Evolutionary conservation across 1,284 basidiomycete genomes (phyloP), one percentile per base, ranked within the genome.

Genomic region (Phellopilus nigrolimitatus): DNA sequence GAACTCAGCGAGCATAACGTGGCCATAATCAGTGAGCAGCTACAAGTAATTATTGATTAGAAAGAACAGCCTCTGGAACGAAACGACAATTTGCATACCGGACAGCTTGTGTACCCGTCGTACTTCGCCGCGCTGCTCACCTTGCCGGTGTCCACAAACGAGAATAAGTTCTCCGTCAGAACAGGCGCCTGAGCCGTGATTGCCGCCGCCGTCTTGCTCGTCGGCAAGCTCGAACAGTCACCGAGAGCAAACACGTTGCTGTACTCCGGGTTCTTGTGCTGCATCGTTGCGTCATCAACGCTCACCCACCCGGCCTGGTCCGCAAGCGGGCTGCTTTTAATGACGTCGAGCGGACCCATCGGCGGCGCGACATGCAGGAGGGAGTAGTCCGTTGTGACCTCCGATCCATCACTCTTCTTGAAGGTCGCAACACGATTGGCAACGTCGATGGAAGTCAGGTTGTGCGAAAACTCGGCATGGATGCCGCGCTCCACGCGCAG

Each of bases 171-270:
- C 68, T 95, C 89, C 1, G 88, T 82, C 44, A 98, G 74, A 1
- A 99, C 86, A n/a, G 95, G 95, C 0, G 90, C 84, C 67, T 99
- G 91, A 0, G 81, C 82, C 1, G 90, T 93, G 62, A 97, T 89
- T 1, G 95, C 95, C 2, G 95, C 95, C 0, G 90, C 91, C 1
- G 95, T 99, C 77, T 97, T 99, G 67, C 90, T 93, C 10, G 93
- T 98, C 4, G 95, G 94, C 38, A 97, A 71, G 47, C 84, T 91
- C 22, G 91, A 90, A 57, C 88, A 90, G 65, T 99, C 95, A 22
- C 95, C 95, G 17, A 97, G 65, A 6, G 89, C 79, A 68, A 95
- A 98, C 28, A 98, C 78, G 67, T 97, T 97, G 51, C 74, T 69
- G 65, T 73, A 89, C 61, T 82, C 80, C 2, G 82, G 75, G 56